phyloP scores from a whole-genome alignment of 441 rosid species.

The Iberis amara region DNA sequence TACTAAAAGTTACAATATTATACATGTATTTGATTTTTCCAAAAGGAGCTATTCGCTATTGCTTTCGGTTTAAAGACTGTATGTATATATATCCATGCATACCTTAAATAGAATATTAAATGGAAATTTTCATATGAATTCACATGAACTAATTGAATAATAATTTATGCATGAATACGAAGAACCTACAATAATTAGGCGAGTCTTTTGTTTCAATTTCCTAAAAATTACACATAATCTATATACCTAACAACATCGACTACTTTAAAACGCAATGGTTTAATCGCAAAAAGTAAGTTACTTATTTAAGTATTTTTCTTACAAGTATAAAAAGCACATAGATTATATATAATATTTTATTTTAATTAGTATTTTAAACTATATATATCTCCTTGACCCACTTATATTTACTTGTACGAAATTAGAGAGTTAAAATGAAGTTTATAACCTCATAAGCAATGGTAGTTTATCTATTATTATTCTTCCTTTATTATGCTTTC shows the following conservation, averaged over 20 bases:
- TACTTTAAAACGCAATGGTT: too few relatives aligned
- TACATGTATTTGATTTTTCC: too few relatives aligned
- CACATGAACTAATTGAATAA: not conserved
- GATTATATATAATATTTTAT: too few relatives aligned
- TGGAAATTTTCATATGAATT: too few relatives aligned
- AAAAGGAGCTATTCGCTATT: not conserved
- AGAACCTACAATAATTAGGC: too few relatives aligned
- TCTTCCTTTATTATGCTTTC: slow-evolving; percentile 3
- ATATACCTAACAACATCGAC: too few relatives aligned
- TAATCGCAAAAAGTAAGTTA: too few relatives aligned
- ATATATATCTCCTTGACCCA: not conserved
- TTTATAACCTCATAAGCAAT: not conserved
- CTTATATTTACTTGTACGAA: not conserved
- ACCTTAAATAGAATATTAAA: not conserved
- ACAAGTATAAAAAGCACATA: too few relatives aligned
- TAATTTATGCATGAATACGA: not conserved
- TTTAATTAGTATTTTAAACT: not conserved
- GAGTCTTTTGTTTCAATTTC: too few relatives aligned
- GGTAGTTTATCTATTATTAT: not conserved
- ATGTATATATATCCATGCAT: not conserved
- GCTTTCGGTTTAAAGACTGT: slow-evolving; percentile 1
- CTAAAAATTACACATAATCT: too few relatives aligned
- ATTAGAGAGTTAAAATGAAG: not conserved
- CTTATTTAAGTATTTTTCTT: too few relatives aligned
- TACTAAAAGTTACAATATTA: too few relatives aligned